Percentiles rank a stretch among this genome's conserved stretches.
Evolutionary conservation across 1,139 yeast species (phyloP).

Genomic region (Suzukiozyma palmioleophila): DNA sequence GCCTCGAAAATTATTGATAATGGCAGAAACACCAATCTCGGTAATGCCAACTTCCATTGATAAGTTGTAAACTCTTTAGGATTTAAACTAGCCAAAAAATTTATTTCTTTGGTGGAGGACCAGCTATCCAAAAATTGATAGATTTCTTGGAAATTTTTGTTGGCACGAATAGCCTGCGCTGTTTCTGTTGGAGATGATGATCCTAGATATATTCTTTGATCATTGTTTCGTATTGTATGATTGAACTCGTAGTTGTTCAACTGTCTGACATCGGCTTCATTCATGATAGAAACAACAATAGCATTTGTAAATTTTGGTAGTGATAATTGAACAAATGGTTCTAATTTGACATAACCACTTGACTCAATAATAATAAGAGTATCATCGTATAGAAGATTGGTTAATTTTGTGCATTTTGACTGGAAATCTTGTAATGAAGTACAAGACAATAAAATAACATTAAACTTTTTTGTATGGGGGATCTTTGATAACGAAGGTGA

Average conservation of each 20-base stretch:
- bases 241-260: conserved; percentile 19
- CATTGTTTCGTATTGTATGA: conserved; percentile 28
- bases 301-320: conserved; percentile 28
- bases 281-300: conserved; percentile 55
- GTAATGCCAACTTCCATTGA: conserved; percentile 84
- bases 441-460: conserved; percentile 33
- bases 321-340: conserved; percentile 53
- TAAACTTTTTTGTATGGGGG: conserved; percentile 20
- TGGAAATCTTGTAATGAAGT: conserved; percentile 43
- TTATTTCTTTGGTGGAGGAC: conserved; percentile 1
- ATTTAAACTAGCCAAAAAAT: conserved; percentile 19
- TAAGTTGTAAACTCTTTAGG: conserved; percentile 61
- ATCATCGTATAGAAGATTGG: conserved; percentile 22
- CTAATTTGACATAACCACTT: conserved; percentile 67
- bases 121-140: conserved; percentile 28
- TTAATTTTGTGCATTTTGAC: conserved; percentile 21
- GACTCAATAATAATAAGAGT: conserved; percentile 61
- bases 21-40: conserved; percentile 75
- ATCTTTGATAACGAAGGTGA: conserved; percentile 16
- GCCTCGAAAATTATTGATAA: conserved; percentile 69
- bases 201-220: conserved; percentile 40
- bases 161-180: background rate
- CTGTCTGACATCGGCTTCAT: conserved; percentile 58
- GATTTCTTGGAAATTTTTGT: conserved; percentile 21
- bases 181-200: conserved; percentile 18